Evolutionary conservation across 257 asterid genomes (phyloP).

Genomic region (Nicotiana attenuata): DNA sequence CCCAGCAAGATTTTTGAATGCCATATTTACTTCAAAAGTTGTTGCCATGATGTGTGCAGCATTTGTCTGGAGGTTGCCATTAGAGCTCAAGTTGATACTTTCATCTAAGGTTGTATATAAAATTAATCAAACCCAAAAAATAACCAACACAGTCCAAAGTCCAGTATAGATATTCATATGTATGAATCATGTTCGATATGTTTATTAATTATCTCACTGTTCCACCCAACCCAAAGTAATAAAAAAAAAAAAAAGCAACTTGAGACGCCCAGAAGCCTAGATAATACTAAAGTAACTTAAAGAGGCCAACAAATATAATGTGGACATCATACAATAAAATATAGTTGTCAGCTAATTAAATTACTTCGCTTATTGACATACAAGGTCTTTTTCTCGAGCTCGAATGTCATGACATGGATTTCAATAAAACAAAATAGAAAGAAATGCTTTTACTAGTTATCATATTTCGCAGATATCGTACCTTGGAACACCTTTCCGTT

Average conservation of each 20-base stretch:
- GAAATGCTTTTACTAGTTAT: neutral
- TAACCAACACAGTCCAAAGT: neutral
- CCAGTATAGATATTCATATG: no score
- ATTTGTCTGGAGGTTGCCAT: no score
- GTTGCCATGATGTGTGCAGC: no score
- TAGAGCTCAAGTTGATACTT: no score
- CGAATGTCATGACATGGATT: neutral
- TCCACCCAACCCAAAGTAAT: neutral
- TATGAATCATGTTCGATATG: no score
- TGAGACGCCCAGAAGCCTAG: neutral
- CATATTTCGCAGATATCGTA: conserved; percentile 18
- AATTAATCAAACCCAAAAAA: neutral
- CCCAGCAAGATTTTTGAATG: no score
- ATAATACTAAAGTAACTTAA: neutral
- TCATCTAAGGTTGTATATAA: no score
- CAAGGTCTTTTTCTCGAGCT: neutral
- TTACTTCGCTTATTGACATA: neutral
- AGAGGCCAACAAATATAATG: neutral
- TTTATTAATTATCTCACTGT: neutral
- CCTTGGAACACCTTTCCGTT: conserved; percentile 93
- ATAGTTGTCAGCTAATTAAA: neutral
- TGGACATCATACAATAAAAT: neutral
- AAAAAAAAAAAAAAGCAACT: neutral
- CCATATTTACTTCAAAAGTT: no score
- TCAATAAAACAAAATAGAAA: neutral